These are phyloP conservation scores for Paecilomyces sp. DNA, from an alignment of 2,329 filamentous ascomycete genomes.

Conservation along the genomic window DNA sequence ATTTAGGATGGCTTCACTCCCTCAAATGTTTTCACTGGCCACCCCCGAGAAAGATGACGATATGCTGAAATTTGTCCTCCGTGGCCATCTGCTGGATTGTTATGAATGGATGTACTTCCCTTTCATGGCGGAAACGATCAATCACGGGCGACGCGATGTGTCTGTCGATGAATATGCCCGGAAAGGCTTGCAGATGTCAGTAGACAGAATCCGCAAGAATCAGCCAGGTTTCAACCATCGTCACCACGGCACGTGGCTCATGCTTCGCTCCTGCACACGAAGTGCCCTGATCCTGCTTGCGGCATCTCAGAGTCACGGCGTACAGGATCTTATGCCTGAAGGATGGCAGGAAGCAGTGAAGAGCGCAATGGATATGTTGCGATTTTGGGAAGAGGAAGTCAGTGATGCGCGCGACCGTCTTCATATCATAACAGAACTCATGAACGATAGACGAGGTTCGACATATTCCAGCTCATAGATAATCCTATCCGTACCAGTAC, in stretches of 20 bases:
- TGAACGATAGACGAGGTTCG: slow-evolving; percentile 4
- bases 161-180: slow-evolving; percentile 15
- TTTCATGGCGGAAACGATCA: slow-evolving; percentile 23
- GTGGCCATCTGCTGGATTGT: slow-evolving; percentile 27
- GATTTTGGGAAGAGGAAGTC: slow-evolving; percentile 20
- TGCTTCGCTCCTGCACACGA: slow-evolving; percentile 24
- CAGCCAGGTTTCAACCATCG: slow-evolving; percentile 23
- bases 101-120: slow-evolving; percentile 34
- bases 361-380: slow-evolving; percentile 17
- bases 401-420: slow-evolving; percentile 17
- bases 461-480: neutral
- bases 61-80: slow-evolving; percentile 26
- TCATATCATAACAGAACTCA: slow-evolving; percentile 12
- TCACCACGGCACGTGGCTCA: slow-evolving; percentile 28
- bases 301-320: slow-evolving; percentile 8
- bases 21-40: slow-evolving; percentile 14
- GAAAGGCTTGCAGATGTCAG: slow-evolving; percentile 23
- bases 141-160: slow-evolving; percentile 12
- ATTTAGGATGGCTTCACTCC: slow-evolving; percentile 10
- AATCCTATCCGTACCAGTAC: neutral
- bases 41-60: slow-evolving; percentile 19
- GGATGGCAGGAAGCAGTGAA: slow-evolving; percentile 16
- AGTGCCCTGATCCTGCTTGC: slow-evolving; percentile 23
- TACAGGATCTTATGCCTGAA: slow-evolving; percentile 14
- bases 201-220: slow-evolving; percentile 28